Conservation (phyloP, 2,329 filamentous ascomycete species). For the Hirsutella thompsonii region DNA sequence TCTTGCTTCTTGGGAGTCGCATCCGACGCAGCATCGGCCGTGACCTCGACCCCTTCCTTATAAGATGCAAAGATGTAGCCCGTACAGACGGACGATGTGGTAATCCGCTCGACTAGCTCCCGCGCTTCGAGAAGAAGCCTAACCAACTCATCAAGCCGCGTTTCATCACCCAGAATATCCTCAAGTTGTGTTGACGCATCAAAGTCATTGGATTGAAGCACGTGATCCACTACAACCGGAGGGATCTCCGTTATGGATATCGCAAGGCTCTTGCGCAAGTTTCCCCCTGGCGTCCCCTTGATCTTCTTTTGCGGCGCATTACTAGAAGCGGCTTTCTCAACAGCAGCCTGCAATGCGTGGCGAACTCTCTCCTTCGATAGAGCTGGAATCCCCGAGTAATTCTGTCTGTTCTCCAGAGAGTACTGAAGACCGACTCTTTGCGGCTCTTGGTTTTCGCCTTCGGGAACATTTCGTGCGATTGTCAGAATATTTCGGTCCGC, state of each 20-base stretch:
- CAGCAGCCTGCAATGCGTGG: constrained; percentile 53
- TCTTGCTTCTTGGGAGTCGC: constrained; percentile 26
- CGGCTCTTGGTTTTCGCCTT: constrained; percentile 73
- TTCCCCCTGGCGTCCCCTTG: constrained; percentile 62
- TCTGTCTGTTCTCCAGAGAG: constrained; percentile 69
- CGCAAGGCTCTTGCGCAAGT: constrained; percentile 67
- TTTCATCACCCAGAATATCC: constrained; percentile 55
- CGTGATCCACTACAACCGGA: constrained; percentile 78
- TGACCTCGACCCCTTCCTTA: constrained; percentile 15
- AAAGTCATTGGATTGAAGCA: constrained; percentile 55
- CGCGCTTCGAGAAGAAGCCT: constrained; percentile 57
- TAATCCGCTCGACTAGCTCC: constrained; percentile 55
- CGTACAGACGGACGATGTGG: constrained; percentile 48
- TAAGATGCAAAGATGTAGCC: constrained; percentile 83
- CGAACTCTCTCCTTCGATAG: constrained; percentile 63
- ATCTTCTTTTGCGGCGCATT: constrained; percentile 44
- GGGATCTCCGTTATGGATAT: constrained; percentile 80
- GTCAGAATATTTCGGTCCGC: constrained; percentile 69
- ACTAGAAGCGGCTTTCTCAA: constrained; percentile 42
- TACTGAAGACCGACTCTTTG: constrained; percentile 69
- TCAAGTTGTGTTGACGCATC: constrained; percentile 55
- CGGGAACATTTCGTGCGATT: constrained; percentile 65
- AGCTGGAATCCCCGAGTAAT: constrained; percentile 61
- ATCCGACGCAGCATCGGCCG: constrained; percentile 23
- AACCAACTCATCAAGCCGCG: constrained; percentile 53